Conservation (phyloP, 2,329 filamentous ascomycete species). For the Aureobasidium mangrovei region DNA sequence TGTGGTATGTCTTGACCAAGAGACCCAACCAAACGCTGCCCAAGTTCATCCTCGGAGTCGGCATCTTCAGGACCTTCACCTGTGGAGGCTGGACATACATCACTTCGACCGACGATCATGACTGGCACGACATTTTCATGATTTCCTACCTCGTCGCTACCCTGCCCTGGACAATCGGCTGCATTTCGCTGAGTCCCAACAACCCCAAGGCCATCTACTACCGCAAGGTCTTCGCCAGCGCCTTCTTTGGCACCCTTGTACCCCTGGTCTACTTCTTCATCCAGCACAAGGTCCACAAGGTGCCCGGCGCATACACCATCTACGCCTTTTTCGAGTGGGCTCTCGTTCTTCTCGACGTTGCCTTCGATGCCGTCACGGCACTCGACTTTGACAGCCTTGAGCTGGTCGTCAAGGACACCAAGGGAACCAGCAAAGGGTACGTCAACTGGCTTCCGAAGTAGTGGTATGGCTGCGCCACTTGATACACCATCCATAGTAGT, state of each 20-base stretch:
- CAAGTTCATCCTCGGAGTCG: conserved; percentile 69
- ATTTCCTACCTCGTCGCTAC: conserved; percentile 94
- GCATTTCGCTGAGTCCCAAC: conserved; percentile 75
- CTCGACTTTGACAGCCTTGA: conserved; percentile 88
- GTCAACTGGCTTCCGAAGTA: conserved; percentile 92
- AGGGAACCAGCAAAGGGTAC: conserved; percentile 94
- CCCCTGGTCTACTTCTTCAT: conserved; percentile 96
- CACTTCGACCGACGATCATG: conserved; percentile 94
- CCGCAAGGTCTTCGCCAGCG: conserved; percentile 70
- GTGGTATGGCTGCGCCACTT: conserved; percentile 15
- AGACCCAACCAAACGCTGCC: conserved; percentile 67
- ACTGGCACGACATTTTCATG: conserved; percentile 99
- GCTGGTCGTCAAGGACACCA: conserved; percentile 77
- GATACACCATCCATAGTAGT: not conserved
- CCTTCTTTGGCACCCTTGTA: conserved; percentile 85
- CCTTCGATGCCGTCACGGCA: conserved; percentile 88
- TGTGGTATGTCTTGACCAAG: conserved; percentile 86
- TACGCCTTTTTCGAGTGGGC: conserved; percentile 99
- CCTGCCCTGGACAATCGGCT: conserved; percentile 89
- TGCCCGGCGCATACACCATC: conserved; percentile 90
- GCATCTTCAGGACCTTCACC: conserved; percentile 79
- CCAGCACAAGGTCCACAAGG: conserved; percentile 92
- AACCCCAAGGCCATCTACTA: conserved; percentile 79
- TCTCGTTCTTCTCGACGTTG: conserved; percentile 88
- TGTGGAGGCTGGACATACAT: conserved; percentile 98